These are phyloP conservation scores for Sclerotinia spermophila DNA, from an alignment of 2,329 filamentous ascomycete species.

Conservation along the genomic window DNA sequence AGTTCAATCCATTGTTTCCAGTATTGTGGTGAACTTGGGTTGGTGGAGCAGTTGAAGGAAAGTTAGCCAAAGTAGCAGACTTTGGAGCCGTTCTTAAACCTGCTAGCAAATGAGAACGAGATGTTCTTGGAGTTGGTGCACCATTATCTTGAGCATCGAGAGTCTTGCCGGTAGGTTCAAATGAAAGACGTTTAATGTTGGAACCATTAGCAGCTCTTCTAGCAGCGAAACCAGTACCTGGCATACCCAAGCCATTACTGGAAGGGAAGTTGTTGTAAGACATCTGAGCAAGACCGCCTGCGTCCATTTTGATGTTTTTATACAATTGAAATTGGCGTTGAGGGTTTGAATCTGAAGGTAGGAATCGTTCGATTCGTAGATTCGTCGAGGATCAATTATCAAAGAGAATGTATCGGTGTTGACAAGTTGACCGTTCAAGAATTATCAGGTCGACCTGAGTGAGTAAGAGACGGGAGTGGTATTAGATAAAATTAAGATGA, in stretches of 20 bases:
- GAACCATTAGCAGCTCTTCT: conserved; percentile 68
- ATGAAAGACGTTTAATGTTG: conserved; percentile 86
- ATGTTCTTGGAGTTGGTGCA: conserved; percentile 81
- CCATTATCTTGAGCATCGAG: conserved; percentile 64
- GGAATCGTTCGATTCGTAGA: neutral
- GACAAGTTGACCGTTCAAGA: neutral
- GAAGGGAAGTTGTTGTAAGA: conserved; percentile 78
- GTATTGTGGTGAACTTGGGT: conserved; percentile 46
- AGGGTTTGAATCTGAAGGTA: neutral
- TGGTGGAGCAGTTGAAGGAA: conserved; percentile 62
- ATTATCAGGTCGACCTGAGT: conserved; percentile 4
- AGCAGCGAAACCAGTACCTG: conserved; percentile 77
- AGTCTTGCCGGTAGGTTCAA: conserved; percentile 62
- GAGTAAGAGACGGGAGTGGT: neutral
- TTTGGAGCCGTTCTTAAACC: conserved; percentile 92
- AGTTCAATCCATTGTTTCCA: conserved; percentile 25
- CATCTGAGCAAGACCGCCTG: conserved; percentile 99
- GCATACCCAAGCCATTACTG: conserved; percentile 69
- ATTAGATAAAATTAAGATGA: conserved; percentile 20
- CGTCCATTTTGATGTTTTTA: conserved; percentile 62
- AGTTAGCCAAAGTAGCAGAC: conserved; percentile 68
- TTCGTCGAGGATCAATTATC: neutral
- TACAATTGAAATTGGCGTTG: conserved; percentile 24
- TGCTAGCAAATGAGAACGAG: conserved; percentile 89
- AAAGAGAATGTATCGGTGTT: neutral